These are phyloP conservation scores for Syzygium aromaticum DNA, from an alignment of 345 rosid genomes.

Conservation along the genomic window DNA sequence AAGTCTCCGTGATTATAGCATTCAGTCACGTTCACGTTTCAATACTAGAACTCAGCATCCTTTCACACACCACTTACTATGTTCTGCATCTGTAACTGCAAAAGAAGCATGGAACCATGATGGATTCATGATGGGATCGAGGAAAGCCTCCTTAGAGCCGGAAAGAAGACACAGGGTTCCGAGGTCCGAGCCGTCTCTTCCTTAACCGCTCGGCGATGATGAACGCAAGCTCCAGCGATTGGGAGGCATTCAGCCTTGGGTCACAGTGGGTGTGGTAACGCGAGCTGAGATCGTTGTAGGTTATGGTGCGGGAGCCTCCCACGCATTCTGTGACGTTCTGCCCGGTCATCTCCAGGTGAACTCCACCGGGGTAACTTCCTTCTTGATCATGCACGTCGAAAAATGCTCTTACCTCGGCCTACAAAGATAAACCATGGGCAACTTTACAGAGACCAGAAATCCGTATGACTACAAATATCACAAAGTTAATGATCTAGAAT, in stretches of 20 bases:
- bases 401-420: constrained; percentile 31
- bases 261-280: constrained; percentile 35
- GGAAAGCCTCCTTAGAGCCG: not conserved
- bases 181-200: constrained; percentile 10
- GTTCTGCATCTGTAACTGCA: not conserved
- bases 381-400: constrained; percentile 36
- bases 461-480: not conserved
- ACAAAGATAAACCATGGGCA: not conserved
- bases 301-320: constrained; percentile 30
- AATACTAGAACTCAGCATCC: not conserved
- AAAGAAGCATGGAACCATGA: not conserved
- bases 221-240: constrained; percentile 32
- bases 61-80: not conserved
- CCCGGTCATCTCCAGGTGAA: constrained; percentile 35
- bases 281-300: constrained; percentile 25
- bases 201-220: constrained; percentile 26
- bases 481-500: not conserved
- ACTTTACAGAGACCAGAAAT: not conserved
- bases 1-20: not conserved
- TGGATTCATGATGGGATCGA: not conserved
- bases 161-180: not conserved
- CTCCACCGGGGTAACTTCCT: constrained; percentile 29
- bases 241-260: constrained; percentile 33
- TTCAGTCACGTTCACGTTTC: not conserved
- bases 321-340: constrained; percentile 30